These are phyloP conservation scores for Nitzschia sp. DNA, from an alignment of 108 stramenopile genomes.

Conservation along the genomic window DNA sequence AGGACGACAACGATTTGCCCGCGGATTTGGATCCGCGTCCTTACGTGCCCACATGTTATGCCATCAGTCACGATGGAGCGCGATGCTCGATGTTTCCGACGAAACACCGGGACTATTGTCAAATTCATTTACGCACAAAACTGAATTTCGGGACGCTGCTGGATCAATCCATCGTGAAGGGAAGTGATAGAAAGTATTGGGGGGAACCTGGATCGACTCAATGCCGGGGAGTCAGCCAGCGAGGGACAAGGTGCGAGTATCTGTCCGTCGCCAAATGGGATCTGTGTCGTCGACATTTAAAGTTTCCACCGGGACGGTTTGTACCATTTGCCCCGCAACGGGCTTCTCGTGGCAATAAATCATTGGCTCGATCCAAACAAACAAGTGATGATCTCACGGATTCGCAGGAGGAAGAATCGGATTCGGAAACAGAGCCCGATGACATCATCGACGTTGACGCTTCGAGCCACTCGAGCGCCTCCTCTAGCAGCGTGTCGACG, in stretches of 20 bases:
- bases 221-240: constrained; percentile 7
- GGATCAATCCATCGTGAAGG: neutral
- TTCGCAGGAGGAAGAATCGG: too few species aligned
- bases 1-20: too few species aligned
- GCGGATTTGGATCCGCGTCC: too few species aligned
- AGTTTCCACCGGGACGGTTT: neutral
- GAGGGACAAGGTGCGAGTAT: neutral
- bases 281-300: constrained; percentile 6
- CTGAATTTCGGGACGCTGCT: neutral
- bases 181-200: neutral
- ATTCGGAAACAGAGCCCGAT: too few species aligned
- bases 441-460: too few species aligned
- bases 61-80: neutral
- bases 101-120: neutral
- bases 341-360: too few species aligned
- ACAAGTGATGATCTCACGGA: too few species aligned
- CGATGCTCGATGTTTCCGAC: neutral
- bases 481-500: too few species aligned
- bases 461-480: too few species aligned
- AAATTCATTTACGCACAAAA: neutral
- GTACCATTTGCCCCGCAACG: too few species aligned
- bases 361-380: too few species aligned
- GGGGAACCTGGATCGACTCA: constrained; percentile 1
- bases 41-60: neutral
- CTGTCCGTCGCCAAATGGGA: constrained; percentile 13